Conservation (phyloP, 2,329 filamentous ascomycete species). For the Paecilomyces niveus region DNA sequence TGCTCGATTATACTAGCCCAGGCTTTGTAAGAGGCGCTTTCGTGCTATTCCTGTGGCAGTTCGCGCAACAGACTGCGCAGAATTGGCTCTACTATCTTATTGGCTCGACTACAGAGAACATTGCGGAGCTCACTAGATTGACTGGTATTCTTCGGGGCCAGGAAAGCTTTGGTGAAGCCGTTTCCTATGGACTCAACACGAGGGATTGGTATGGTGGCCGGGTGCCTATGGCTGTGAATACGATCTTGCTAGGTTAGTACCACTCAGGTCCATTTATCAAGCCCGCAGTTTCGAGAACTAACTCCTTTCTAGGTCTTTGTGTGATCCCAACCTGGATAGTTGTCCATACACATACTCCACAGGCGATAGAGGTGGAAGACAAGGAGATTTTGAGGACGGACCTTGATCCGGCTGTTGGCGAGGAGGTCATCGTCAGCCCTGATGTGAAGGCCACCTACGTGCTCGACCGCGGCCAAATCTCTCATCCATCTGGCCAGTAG, state of each 20-base stretch:
- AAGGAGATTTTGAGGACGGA: neutral
- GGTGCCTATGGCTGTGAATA: slow-evolving; percentile 36
- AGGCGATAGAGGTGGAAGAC: slow-evolving; percentile 5
- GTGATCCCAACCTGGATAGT: slow-evolving; percentile 22
- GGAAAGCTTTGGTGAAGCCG: slow-evolving; percentile 39
- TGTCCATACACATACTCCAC: slow-evolving; percentile 12
- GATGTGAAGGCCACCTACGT: neutral
- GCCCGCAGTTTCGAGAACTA: neutral
- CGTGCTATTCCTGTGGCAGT: slow-evolving; percentile 43
- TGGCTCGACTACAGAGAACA: slow-evolving; percentile 50
- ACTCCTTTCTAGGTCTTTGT: slow-evolving; percentile 11
- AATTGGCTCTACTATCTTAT: slow-evolving; percentile 53
- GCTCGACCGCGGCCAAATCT: neutral
- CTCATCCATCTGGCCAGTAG: neutral
- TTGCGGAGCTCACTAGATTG: slow-evolving; percentile 41
- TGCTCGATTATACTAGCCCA: slow-evolving; percentile 34
- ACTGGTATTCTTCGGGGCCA: slow-evolving; percentile 39
- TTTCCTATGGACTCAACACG: slow-evolving; percentile 39
- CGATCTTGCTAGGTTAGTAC: slow-evolving; percentile 22
- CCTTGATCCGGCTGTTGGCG: neutral
- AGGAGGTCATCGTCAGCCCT: neutral
- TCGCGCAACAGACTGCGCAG: slow-evolving; percentile 46
- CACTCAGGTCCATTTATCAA: neutral
- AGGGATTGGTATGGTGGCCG: slow-evolving; percentile 36
- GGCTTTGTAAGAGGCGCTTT: slow-evolving; percentile 45